These are phyloP conservation scores for sweet orange (Citrus sinensis) DNA, from an alignment of 345 rosid genomes.

Conservation along the genomic window DVS_A1.0 CM039163.1:49518001-49518500, in stretches of 20 bases:
- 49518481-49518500: conserved; percentile 67
- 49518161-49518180: conserved; percentile 78
- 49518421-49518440: conserved; percentile 44
- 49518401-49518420: conserved; percentile 59
- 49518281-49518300: conserved; percentile 40
- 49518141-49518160: conserved; percentile 73
- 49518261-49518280: conserved; percentile 47
- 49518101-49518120: conserved; percentile 55
- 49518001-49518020: conserved; percentile 49
- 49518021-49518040: conserved; percentile 56
- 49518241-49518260: conserved; percentile 52
- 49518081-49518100: conserved; percentile 37
- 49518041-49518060: conserved; percentile 59
- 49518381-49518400: conserved; percentile 40
- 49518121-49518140: conserved; percentile 61
- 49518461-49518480: conserved; percentile 39
- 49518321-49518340: conserved; percentile 36
- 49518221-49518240: conserved; percentile 58
- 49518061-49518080: conserved; percentile 61
- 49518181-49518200: conserved; percentile 66
- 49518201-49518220: conserved; percentile 45
- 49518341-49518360: conserved; percentile 41
- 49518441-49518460: conserved; percentile 60
- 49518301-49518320: conserved; percentile 32
- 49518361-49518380: conserved; percentile 44